Conservation (phyloP, 192 early-diverging fungal genomes). For the Globomyces pollinis-pini region DNA sequence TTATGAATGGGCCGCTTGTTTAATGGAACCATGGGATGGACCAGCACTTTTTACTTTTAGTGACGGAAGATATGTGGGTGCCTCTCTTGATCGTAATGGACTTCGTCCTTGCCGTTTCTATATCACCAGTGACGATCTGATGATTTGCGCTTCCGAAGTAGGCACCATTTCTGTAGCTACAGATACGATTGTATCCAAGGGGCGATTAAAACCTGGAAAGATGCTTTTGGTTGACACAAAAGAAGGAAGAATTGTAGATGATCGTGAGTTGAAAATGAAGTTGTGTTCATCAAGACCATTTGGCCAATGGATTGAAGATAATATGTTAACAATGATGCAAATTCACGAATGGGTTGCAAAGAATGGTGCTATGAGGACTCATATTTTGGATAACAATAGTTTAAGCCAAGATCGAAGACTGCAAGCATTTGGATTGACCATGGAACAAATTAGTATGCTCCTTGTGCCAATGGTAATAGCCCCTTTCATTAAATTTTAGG, state of each 20-base stretch:
- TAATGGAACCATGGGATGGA: conserved; percentile 99
- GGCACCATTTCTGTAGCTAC: conserved; percentile 82
- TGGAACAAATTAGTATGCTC: conserved; percentile 87
- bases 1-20: conserved; percentile 94
- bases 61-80: conserved; percentile 95
- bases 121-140: conserved; percentile 80
- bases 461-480: conserved; percentile 86
- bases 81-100: conserved; percentile 97
- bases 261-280: conserved; percentile 76
- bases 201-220: conserved; percentile 89
- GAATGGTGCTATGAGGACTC: conserved; percentile 19
- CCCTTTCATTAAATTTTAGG: conserved; percentile 17
- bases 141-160: conserved; percentile 98
- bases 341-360: conserved; percentile 42
- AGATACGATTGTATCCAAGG: conserved; percentile 74
- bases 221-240: conserved; percentile 95
- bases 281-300: conserved; percentile 67
- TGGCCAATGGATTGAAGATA: conserved; percentile 73
- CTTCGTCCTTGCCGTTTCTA: conserved; percentile 98
- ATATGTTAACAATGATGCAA: conserved; percentile 68
- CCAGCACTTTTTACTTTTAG: conserved; percentile 96
- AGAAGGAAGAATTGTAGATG: conserved; percentile 84
- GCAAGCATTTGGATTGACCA: conserved; percentile 79
- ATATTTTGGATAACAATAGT: conserved; percentile 48
- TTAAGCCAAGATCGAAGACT: conserved; percentile 65